Conservation (phyloP, 345 rosid genomes). For the Pistacia atlantica region DNA sequence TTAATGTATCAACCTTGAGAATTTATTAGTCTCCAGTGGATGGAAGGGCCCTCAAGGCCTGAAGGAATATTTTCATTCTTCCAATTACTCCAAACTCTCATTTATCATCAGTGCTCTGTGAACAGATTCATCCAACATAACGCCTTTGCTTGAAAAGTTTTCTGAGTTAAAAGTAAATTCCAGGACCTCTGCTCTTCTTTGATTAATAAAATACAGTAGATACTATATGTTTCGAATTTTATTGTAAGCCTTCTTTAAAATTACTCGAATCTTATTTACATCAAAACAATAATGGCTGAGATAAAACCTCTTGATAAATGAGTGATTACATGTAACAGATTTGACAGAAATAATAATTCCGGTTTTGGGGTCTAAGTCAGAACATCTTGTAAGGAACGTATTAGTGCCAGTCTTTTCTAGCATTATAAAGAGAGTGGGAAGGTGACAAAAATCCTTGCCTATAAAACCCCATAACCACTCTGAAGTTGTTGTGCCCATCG, state of each 20-base stretch:
- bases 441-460: slow-evolving; percentile 8
- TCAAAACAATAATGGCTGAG: not conserved
- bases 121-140: not conserved
- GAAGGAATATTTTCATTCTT: not conserved
- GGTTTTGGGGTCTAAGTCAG: not conserved
- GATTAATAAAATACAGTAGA: not conserved
- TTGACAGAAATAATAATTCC: not conserved
- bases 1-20: not conserved
- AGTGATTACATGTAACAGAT: not conserved
- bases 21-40: not conserved
- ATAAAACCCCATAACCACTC: slow-evolving; percentile 20
- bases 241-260: too few relatives aligned
- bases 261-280: too few relatives aligned
- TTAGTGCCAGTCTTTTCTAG: slow-evolving; percentile 1
- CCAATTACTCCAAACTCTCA: too few relatives aligned
- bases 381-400: slow-evolving; percentile 17
- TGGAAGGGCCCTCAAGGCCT: not conserved
- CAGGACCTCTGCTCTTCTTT: not conserved
- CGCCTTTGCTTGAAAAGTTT: not conserved
- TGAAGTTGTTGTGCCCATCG: not conserved
- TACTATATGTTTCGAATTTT: not conserved
- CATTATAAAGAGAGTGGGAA: not conserved
- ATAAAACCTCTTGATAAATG: not conserved
- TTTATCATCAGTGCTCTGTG: too few relatives aligned
- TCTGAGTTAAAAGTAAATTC: not conserved